Evolutionary conservation across 306 rosid species (phyloP).

Genomic region (Lagenaria siceraria): DNA sequence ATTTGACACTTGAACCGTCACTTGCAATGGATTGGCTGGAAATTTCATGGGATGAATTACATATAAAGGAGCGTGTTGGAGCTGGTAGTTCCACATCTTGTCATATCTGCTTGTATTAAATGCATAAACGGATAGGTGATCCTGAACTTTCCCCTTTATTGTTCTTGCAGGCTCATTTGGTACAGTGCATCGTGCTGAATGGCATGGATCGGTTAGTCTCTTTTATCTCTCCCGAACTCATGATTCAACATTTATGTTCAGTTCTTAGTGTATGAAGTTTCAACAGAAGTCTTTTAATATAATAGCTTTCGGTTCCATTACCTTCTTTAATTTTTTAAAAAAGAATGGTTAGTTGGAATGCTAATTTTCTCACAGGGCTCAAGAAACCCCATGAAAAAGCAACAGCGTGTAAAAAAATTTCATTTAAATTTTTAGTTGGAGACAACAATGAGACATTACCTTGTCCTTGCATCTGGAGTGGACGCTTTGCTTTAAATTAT

Average conservation of each 20-base stretch:
- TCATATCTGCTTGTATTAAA: not conserved
- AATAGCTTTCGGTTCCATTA: not conserved
- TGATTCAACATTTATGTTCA: not conserved
- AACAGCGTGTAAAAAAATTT: not conserved
- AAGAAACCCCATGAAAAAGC: not conserved
- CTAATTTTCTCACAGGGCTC: not conserved
- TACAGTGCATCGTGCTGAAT: slow-evolving; percentile 94
- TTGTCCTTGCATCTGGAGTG: not conserved
- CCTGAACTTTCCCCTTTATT: not conserved
- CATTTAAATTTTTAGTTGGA: not conserved
- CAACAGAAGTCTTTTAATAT: not conserved
- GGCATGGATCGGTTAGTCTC: slow-evolving; percentile 91
- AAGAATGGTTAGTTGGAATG: not conserved
- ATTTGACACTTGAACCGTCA: slow-evolving; percentile 77
- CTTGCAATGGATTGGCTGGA: slow-evolving; percentile 99
- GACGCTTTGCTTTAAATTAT: not conserved
- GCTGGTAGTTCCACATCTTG: slow-evolving; percentile 54
- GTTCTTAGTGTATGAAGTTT: not conserved
- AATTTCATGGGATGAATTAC: slow-evolving; percentile 88
- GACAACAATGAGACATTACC: not conserved
- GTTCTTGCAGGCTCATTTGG: slow-evolving; percentile 78
- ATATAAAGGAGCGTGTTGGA: slow-evolving; percentile 80
- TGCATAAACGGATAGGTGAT: not conserved
- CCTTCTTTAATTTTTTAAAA: not conserved
- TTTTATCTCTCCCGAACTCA: not conserved